Evolutionary conservation across 2,329 filamentous ascomycete species (phyloP), one percentile per base, ranked within the genome.

Genomic region (Gaeumannomyces tritici): DNA sequence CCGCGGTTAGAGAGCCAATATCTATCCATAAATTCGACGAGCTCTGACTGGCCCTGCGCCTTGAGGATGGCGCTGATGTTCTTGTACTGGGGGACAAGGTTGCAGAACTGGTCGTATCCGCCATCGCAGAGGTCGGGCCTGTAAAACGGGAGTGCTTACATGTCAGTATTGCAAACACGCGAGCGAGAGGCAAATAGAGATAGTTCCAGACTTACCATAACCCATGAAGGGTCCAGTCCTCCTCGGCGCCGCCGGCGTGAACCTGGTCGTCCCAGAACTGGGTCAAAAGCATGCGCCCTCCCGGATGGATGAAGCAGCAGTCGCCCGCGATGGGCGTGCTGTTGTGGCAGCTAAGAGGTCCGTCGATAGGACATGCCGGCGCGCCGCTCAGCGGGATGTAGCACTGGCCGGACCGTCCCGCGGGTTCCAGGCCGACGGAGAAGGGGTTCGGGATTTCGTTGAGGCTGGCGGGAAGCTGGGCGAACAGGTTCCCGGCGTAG

Each of bases 71-170:
- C 73, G 61, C 73, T 76, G 66, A 76, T 77, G 64, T 79, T 77
- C 62, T 74, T 72, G 66, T 74, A 78, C 18, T 67, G 70, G 21
- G 76, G 76, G 21, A 75, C 70, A 73, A 77, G 75, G 62, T 72
- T 72, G 68, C 76, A 79, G 70, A 69, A 79, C 59, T 76, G 71
- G 62, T 77, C 73, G 68, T 75, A 77, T 55, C 72, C 74, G 54
- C 76, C 76, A 64, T 79, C 76, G 67, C 77, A 79, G 7, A 75
- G 72, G 66, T 78, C 76, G 55, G 77, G 76, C 76, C 76, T 77
- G 63, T 18, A 3, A 6, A 8, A 18, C 2, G 27, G 26, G 26
- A 47, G 6, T 9, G n/a, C 27, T 62, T 7, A 31, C 15, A 51
- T 2, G 24, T 51, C 27, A 59, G 35, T n/a, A 59, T 31, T 2